Conservation (phyloP, 2,329 filamentous ascomycete genomes). For the Fusarium sambucinum region DNA sequence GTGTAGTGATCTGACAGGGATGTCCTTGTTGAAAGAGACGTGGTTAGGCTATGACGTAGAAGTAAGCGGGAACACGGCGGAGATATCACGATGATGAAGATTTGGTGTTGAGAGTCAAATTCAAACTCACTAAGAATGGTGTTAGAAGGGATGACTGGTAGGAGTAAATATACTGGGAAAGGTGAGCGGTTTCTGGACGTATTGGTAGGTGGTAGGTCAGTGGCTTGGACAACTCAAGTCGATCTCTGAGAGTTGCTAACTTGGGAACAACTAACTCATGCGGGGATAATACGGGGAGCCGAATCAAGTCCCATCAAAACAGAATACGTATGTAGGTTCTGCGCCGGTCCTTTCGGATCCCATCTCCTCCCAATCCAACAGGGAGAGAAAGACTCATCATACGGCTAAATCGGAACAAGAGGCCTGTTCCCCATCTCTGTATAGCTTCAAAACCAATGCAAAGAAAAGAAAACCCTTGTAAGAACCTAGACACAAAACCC, state of each 20-base stretch:
- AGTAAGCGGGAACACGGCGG: conserved; percentile 21
- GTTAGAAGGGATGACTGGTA: background rate
- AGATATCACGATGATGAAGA: conserved; percentile 5
- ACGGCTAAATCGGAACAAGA: conserved; percentile 5
- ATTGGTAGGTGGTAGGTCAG: background rate
- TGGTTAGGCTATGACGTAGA: conserved; percentile 27
- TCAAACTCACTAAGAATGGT: background rate
- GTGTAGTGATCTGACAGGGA: conserved; percentile 16
- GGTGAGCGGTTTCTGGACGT: conserved; percentile 13
- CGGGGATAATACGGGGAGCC: conserved; percentile 11
- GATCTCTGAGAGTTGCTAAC: conserved; percentile 5
- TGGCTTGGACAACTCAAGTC: conserved; percentile 7
- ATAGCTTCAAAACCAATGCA: background rate
- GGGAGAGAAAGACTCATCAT: background rate
- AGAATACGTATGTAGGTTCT: conserved; percentile 4
- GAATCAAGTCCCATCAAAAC: conserved; percentile 3
- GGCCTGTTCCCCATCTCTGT: background rate
- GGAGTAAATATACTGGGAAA: conserved; percentile 2
- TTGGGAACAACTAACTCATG: conserved; percentile 2
- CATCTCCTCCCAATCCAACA: background rate
- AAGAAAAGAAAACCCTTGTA: background rate
- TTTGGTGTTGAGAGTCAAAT: background rate
- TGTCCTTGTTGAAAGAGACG: conserved; percentile 19
- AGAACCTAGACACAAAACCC: background rate
- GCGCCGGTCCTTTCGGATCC: background rate